phyloP scores from a whole-genome alignment of 495 filamentous ascomycete genomes.

The Zalerion maritima region DNA sequence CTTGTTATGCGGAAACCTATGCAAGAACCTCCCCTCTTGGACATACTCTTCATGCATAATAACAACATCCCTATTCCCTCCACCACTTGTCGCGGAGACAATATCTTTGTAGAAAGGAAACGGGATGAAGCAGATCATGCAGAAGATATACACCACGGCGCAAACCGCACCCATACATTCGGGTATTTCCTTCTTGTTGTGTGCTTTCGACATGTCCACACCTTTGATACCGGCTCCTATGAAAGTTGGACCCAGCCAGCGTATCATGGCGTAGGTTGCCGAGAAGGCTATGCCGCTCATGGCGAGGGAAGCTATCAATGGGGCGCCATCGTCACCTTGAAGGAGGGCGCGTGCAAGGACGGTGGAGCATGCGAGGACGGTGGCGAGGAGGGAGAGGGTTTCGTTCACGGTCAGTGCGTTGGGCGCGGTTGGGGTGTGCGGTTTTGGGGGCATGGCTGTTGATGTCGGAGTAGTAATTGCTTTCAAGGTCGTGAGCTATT shows the following conservation, averaged over 20 bases:
- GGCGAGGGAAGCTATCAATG: slow-evolving; percentile 74
- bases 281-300: slow-evolving; percentile 76
- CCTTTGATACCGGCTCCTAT: slow-evolving; percentile 83
- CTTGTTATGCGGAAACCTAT: slow-evolving; percentile 90
- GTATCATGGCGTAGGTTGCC: slow-evolving; percentile 64
- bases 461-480: no score
- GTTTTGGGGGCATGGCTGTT: background rate
- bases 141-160: slow-evolving; percentile 79
- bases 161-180: slow-evolving; percentile 97
- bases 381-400: slow-evolving; percentile 49
- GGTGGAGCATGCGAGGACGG: slow-evolving; percentile 54
- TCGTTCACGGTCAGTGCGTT: slow-evolving; percentile 49
- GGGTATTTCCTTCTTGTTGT: slow-evolving; percentile 59
- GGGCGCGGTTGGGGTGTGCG: slow-evolving; percentile 10
- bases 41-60: slow-evolving; percentile 48
- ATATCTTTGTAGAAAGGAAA: slow-evolving; percentile 98
- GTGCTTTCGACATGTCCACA: slow-evolving; percentile 71
- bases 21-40: slow-evolving; percentile 64
- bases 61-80: slow-evolving; percentile 78
- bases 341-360: slow-evolving; percentile 70
- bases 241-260: slow-evolving; percentile 89
- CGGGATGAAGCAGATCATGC: slow-evolving; percentile 80
- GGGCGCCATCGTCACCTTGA: slow-evolving; percentile 63
- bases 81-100: slow-evolving; percentile 86
- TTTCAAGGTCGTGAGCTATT: no score